Base-by-base conservation (phyloP, 2,329 filamentous ascomycete species). In the Aurifilum marmelostoma region DNA sequence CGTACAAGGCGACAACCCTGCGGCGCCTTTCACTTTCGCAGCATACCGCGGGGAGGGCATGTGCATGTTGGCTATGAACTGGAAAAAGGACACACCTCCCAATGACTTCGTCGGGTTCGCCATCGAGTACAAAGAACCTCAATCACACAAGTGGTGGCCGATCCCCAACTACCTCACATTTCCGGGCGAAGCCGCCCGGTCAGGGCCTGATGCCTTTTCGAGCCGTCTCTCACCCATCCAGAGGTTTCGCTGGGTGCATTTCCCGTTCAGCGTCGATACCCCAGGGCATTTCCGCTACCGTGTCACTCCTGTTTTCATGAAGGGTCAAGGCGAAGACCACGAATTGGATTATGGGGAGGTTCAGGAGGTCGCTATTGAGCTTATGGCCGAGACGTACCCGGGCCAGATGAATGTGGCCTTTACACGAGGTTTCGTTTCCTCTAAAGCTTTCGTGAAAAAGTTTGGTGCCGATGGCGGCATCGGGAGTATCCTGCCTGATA, bases 361-460 rank as follows among this genome's bases (percentile, higher is more conserved):
- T 27, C 73, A 74, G 56, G 71, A 74, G 34, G 71, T 69, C 1
- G 32, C 50, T n/a, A 73, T 74, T 32, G 65, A 73, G 70, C 70
- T 74, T 29, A 68, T 69, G 58, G 73, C 73, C 14, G 68, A 73
- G 52, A 74, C 73, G 8, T 71, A 73, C 39, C 72, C 73, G 1
- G 72, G 73, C 32, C 65, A 70, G 66, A 68, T 74, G 68, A 74
- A 74, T 61, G 66, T 74, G 63, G 70, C 69, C 50, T 74, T 74
- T 56, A 74, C 72, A 5, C 71, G 72, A 41, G 72, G 73, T 16
- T 74, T 73, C 41, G 63, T 74, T 34, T 73, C 72, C 27, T 74
- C 72, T 1, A 69, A 73, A 62, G 73, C 71, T 14, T 74, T 74
- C 50, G 27, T 63, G 18, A 70, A 70, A 43, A 70, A 72, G 18